phyloP scores from a whole-genome alignment of 1,284 basidiomycete genomes.

The Crucibulum cyathiforme region DNA sequence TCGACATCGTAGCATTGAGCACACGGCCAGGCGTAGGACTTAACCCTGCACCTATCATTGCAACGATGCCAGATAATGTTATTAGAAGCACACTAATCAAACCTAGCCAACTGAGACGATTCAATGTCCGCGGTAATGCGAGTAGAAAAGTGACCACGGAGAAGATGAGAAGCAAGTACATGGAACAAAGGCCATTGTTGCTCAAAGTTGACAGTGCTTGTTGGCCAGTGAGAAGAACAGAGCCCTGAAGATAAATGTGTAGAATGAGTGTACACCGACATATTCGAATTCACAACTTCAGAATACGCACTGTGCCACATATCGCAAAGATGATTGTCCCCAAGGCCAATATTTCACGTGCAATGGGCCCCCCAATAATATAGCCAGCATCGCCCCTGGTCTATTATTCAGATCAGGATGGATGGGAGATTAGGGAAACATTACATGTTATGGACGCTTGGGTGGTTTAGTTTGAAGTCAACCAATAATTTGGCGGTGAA shows the following conservation, averaged over 20 bases:
- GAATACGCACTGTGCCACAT: constrained; percentile 44
- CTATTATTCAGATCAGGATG: neutral
- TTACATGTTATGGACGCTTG: constrained; percentile 61
- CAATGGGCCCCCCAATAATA: constrained; percentile 55
- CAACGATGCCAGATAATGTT: constrained; percentile 49
- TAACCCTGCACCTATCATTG: constrained; percentile 57
- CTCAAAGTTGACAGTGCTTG: constrained; percentile 56
- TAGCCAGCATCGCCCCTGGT: constrained; percentile 58
- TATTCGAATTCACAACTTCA: neutral
- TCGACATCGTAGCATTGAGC: constrained; percentile 45
- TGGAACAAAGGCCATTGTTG: constrained; percentile 52
- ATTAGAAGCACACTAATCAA: constrained; percentile 50
- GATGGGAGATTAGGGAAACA: neutral
- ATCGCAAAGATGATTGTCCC: constrained; percentile 63
- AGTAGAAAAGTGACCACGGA: constrained; percentile 48
- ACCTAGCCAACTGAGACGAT: constrained; percentile 52
- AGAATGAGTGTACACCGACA: neutral
- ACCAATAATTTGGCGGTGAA: constrained; percentile 61
- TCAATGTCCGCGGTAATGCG: constrained; percentile 56
- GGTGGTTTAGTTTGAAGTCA: constrained; percentile 65
- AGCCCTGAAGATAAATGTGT: constrained; percentile 40
- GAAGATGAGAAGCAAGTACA: constrained; percentile 52
- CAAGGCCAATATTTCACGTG: constrained; percentile 51
- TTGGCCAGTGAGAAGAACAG: constrained; percentile 55
- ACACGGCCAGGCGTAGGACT: constrained; percentile 52